A percentile compares a stretch with the other conserved stretches of the same genome.
Conservation (phyloP, 345 rosid species). For the Lumnitzera littorea region DNA sequence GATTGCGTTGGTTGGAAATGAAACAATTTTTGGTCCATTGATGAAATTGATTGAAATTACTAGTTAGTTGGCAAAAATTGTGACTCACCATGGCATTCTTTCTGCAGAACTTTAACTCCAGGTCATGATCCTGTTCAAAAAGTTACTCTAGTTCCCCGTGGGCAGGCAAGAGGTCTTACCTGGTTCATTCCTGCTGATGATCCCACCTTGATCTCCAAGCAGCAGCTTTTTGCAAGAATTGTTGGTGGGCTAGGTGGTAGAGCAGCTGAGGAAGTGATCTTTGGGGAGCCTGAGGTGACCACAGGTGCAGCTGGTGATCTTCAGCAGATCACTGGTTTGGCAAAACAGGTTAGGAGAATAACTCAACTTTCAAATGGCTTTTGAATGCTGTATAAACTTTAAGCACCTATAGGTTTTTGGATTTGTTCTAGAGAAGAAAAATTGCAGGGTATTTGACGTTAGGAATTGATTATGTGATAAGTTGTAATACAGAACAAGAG, state of each 20-base stretch:
- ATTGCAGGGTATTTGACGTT: too few relatives aligned
- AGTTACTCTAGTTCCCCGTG: slow-evolving; percentile 87
- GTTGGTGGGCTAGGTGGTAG: slow-evolving; percentile 98
- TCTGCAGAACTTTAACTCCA: slow-evolving; percentile 80
- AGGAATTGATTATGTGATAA: too few relatives aligned
- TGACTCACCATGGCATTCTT: background rate
- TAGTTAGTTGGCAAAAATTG: background rate
- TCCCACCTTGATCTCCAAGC: slow-evolving; percentile 90
- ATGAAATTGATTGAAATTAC: too few relatives aligned
- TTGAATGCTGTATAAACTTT: background rate
- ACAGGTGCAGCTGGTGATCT: slow-evolving; percentile 97
- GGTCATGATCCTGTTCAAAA: slow-evolving; percentile 97
- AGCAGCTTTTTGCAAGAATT: slow-evolving; percentile 94
- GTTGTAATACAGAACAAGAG: too few relatives aligned
- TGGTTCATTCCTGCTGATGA: slow-evolving; percentile 98
- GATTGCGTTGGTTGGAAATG: too few relatives aligned
- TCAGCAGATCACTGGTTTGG: slow-evolving; percentile 93
- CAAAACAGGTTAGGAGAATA: slow-evolving; percentile 56
- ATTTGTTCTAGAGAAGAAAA: too few relatives aligned
- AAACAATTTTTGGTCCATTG: too few relatives aligned
- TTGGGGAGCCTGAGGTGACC: slow-evolving; percentile 95
- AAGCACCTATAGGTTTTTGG: too few relatives aligned
- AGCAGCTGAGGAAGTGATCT: slow-evolving; percentile 94
- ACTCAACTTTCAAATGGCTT: background rate
- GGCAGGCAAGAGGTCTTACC: slow-evolving; percentile 96